Conservation (phyloP, 1,284 basidiomycete species). For the Leccinum griseonigrum region DNA sequence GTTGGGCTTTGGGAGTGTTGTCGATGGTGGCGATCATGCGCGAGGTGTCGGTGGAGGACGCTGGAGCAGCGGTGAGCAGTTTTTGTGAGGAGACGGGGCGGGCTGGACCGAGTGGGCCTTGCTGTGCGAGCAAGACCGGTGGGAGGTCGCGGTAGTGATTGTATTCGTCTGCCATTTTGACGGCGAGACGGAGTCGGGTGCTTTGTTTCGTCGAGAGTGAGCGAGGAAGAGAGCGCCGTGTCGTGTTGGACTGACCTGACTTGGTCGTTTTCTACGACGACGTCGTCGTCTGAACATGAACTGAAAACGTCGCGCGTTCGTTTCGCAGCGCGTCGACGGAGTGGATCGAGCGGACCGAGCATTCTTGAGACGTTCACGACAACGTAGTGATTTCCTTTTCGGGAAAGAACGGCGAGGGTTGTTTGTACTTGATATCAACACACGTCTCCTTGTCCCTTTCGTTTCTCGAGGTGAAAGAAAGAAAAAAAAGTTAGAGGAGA, state of each 20-base stretch:
- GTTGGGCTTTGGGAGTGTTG: conserved; percentile 58
- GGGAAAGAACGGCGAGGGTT: conserved; percentile 4
- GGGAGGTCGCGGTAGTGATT: conserved; percentile 85
- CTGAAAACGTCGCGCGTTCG: conserved; percentile 70
- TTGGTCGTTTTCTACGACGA: conserved; percentile 65
- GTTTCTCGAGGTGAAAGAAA: not conserved
- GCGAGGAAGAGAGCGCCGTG: not conserved
- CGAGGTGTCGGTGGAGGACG: conserved; percentile 45
- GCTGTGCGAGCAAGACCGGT: conserved; percentile 76
- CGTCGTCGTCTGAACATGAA: conserved; percentile 53
- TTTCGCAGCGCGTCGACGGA: conserved; percentile 47
- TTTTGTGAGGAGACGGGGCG: conserved; percentile 58
- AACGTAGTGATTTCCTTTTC: conserved; percentile 4
- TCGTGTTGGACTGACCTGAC: conserved; percentile 46
- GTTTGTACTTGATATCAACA: not conserved
- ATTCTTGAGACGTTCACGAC: not conserved
- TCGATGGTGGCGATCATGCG: conserved; percentile 70
- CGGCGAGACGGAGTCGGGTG: conserved; percentile 61
- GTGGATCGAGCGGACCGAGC: conserved; percentile 51
- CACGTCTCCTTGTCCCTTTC: not conserved
- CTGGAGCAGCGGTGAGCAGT: conserved; percentile 72
- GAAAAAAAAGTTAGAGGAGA: not conserved
- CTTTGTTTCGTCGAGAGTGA: conserved; percentile 35
- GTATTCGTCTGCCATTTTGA: conserved; percentile 87
- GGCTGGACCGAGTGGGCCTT: conserved; percentile 77